Evolutionary conservation across 2,329 filamentous ascomycete species (phyloP), one percentile per base, ranked within the genome.

Genomic region (Mollisia scopiformis): DNA sequence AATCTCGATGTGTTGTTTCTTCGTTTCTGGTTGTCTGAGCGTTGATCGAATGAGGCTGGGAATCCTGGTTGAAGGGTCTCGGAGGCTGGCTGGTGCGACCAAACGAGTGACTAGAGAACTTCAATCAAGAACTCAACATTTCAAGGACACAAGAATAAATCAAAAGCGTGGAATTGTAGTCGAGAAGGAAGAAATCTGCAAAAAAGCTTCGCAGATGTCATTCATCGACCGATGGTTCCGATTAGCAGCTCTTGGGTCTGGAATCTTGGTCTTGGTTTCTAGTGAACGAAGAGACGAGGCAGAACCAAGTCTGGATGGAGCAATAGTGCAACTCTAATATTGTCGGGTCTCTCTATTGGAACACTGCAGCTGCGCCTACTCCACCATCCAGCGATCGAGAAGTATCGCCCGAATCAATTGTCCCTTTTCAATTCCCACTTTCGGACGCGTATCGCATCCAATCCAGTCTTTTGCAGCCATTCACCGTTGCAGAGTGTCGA

Each of bases 31-130:
- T 50, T n/a, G 43, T 51, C 46, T 14, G 33, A 37, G 21, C 33
- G 37, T 46, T 43, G 53, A 46, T 33, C 7, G 16, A 35, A 21
- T 51, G 57, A 53, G 35, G 53, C 53, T 55, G 53, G 53, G 53
- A 46, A 55, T 55, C 53, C 37, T 58, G 35, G 57, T 13, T 50
- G 49, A 8, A 30, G 21, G 30, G n/a, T 27, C 49, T 51, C 49
- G 27, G 49, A 51, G n/a, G 39, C n/a, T 33, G 49, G 27, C 33
- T 27, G 27, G 14, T 21, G 41, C 11, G 8, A 43, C 39, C 21
- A 49, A 49, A 58, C 46, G 55, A 58, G 21, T 51, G 49, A 51
- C 47, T 31, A 23, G 8, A 25, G 43, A 47, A 23, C 25, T 47
- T 47, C 43, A 47, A 47, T 47, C 43, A 47, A 47, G 43, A 47